Conservation (phyloP, 2,329 filamentous ascomycete genomes). For the Ophiosphaerella herpotricha region DNA sequence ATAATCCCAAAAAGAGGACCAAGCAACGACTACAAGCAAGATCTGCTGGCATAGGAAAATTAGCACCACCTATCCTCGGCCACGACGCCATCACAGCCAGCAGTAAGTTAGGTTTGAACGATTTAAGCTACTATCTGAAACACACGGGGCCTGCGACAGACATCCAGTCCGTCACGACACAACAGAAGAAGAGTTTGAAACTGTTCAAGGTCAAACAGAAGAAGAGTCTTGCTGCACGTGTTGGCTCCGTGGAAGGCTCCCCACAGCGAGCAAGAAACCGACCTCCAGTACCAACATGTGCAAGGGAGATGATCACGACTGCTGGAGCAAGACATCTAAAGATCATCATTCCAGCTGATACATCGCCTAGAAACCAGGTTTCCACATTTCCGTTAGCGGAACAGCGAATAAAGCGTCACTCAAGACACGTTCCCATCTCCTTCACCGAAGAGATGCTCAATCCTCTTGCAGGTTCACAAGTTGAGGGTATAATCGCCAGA, state of each 20-base stretch:
- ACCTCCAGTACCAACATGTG: conserved; percentile 27
- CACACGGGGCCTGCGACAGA: conserved; percentile 34
- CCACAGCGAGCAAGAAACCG: conserved; percentile 18
- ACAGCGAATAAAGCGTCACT: conserved; percentile 9
- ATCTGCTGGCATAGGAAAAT: conserved; percentile 24
- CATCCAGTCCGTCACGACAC: conserved; percentile 6
- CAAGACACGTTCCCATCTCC: conserved; percentile 20
- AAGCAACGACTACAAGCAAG: conserved; percentile 7
- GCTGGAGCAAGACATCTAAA: conserved; percentile 35
- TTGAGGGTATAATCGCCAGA: conserved; percentile 24
- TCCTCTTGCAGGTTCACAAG: conserved; percentile 22
- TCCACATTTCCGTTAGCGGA: conserved; percentile 7
- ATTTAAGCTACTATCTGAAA: conserved; percentile 36
- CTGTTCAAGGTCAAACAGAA: conserved; percentile 30
- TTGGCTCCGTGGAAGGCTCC: conserved; percentile 27
- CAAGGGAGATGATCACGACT: conserved; percentile 34
- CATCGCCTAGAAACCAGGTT: conserved; percentile 10
- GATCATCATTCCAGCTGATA: conserved; percentile 32
- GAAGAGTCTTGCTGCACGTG: conserved; percentile 28
- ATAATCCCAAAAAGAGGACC: conserved; percentile 14
- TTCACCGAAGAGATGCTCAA: conserved; percentile 37
- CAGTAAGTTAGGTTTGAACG: conserved; percentile 32
- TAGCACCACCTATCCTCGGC: conserved; percentile 40
- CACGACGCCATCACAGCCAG: conserved; percentile 37
- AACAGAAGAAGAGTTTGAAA: conserved; percentile 22